A percentile compares a stretch with the other conserved stretches of the same genome.
Evolutionary conservation across 2,329 filamentous ascomycete genomes (phyloP).

Genomic region (Phialemonium atrogriseum): DNA sequence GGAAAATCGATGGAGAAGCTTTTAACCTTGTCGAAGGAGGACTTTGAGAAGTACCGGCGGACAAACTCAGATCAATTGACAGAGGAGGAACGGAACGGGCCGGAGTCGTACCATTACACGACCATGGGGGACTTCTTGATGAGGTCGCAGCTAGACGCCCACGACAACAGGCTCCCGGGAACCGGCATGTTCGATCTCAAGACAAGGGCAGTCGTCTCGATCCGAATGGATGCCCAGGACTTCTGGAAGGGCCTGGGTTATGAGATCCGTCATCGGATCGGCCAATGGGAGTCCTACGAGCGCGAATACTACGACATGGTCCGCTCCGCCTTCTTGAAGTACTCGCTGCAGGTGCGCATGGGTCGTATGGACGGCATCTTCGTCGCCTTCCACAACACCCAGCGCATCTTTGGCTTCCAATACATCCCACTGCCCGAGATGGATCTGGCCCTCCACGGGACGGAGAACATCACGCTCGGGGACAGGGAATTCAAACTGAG

Average conservation of each 20-base stretch:
- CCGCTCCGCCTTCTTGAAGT: slow-evolving; percentile 87
- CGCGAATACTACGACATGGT: slow-evolving; percentile 97
- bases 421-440: slow-evolving; percentile 83
- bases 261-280: slow-evolving; percentile 69
- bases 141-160: slow-evolving; percentile 88
- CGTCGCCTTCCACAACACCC: slow-evolving; percentile 89
- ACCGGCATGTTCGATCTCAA: slow-evolving; percentile 95
- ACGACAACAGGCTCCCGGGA: slow-evolving; percentile 78
- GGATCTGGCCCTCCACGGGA: slow-evolving; percentile 83
- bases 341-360: slow-evolving; percentile 93
- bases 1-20: slow-evolving; percentile 97
- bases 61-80: slow-evolving; percentile 59
- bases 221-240: slow-evolving; percentile 74
- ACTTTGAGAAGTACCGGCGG: slow-evolving; percentile 79
- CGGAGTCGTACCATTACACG: slow-evolving; percentile 82
- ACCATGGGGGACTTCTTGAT: slow-evolving; percentile 82
- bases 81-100: slow-evolving; percentile 61
- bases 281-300: slow-evolving; percentile 85
- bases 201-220: slow-evolving; percentile 82
- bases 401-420: slow-evolving; percentile 95
- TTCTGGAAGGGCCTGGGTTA: slow-evolving; percentile 75
- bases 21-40: slow-evolving; percentile 70
- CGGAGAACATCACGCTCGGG: slow-evolving; percentile 56
- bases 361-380: slow-evolving; percentile 99
- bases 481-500: slow-evolving; percentile 82